A percentile compares a stretch with the other conserved stretches of the same genome.
Conservation (phyloP, 169 alveolate species). For the Miamiensis avidus region DNA sequence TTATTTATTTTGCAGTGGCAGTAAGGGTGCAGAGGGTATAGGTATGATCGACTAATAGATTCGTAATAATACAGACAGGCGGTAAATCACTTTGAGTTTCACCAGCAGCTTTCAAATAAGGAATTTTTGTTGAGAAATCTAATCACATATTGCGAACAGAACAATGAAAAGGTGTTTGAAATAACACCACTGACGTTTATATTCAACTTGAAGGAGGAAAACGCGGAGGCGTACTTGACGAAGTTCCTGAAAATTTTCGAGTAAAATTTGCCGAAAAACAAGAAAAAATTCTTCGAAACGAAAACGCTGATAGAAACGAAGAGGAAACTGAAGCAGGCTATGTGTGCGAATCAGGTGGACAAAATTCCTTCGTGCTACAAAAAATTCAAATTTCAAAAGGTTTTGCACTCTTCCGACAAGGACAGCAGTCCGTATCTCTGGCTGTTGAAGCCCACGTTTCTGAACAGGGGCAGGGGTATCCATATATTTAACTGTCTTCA, state of each 20-base stretch:
- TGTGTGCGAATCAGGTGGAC: slow-evolving; percentile 1
- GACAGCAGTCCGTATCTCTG: slow-evolving; percentile 71
- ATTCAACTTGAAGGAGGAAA: slow-evolving; percentile 43
- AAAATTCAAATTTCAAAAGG: slow-evolving; percentile 29
- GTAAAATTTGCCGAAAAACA: slow-evolving; percentile 36
- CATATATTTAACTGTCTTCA: slow-evolving; percentile 53
- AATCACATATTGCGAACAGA: slow-evolving; percentile 52
- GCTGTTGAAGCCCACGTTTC: slow-evolving; percentile 72
- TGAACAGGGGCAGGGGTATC: slow-evolving; percentile 75
- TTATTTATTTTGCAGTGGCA: slow-evolving; percentile 3
- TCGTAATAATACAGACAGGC: slow-evolving; percentile 39
- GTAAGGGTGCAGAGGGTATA: slow-evolving; percentile 34
- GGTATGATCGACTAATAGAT: slow-evolving; percentile 37
- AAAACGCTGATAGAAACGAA: slow-evolving; percentile 32
- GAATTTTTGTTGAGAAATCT: slow-evolving; percentile 62
- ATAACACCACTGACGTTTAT: slow-evolving; percentile 66
- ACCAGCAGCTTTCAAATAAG: slow-evolving; percentile 67
- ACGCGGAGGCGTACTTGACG: slow-evolving; percentile 25
- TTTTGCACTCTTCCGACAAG: slow-evolving; percentile 19
- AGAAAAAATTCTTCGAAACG: slow-evolving; percentile 25
- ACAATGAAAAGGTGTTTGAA: slow-evolving; percentile 58
- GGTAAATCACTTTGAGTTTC: slow-evolving; percentile 83
- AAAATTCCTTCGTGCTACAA: slow-evolving; percentile 1
- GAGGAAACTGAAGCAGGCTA: slow-evolving; percentile 8
- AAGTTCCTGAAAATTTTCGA: slow-evolving; percentile 36